Conservation (phyloP, 2,329 filamentous ascomycete species). For the Cercospora sojina region DNA sequence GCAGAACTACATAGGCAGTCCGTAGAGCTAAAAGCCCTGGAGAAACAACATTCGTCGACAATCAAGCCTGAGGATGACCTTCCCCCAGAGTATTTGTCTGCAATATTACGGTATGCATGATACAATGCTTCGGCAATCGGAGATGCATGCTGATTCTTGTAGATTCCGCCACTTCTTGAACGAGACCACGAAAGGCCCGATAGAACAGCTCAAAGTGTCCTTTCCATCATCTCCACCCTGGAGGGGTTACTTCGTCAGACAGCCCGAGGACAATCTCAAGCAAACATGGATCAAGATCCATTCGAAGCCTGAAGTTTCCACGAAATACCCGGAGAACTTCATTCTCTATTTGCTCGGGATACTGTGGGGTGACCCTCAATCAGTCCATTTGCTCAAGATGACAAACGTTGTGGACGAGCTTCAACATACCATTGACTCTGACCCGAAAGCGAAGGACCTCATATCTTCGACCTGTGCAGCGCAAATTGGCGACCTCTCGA, state of each 20-base stretch:
- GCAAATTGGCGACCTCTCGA: constrained; percentile 48
- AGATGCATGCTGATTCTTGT: not conserved
- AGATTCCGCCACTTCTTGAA: not conserved
- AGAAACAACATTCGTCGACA: not conserved
- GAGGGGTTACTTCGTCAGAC: not conserved
- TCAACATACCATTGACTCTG: constrained; percentile 43
- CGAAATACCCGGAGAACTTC: not conserved
- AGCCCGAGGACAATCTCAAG: not conserved
- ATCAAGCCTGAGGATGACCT: not conserved
- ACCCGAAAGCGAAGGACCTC: constrained; percentile 11
- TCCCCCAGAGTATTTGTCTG: not conserved
- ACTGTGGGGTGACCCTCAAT: constrained; percentile 36
- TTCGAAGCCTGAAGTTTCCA: not conserved
- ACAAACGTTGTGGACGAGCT: constrained; percentile 50
- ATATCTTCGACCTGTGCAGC: constrained; percentile 17
- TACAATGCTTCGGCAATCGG: not conserved
- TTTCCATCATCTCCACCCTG: not conserved
- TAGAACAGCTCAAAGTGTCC: not conserved
- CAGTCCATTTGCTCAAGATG: constrained; percentile 28
- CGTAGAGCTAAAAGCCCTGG: not conserved
- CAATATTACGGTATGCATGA: not conserved
- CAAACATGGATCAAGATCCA: not conserved
- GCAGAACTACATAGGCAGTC: not conserved
- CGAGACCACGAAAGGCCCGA: not conserved
- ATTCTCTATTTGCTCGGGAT: constrained; percentile 8